Conservation (phyloP, 768 basidiomycete species). For the Mycena pura region DNA sequence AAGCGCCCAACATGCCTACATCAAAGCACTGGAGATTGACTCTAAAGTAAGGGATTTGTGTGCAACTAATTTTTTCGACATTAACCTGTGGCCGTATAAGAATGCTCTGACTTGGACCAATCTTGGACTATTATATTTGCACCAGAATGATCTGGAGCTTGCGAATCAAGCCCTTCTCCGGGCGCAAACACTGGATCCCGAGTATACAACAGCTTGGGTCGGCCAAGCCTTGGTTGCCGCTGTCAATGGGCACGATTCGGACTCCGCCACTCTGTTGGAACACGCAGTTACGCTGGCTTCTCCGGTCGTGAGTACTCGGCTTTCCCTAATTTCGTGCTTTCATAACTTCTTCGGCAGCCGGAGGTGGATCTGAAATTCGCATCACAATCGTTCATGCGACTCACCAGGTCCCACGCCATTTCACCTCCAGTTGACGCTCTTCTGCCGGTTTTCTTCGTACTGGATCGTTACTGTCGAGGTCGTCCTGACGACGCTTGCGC, state of each 20-base stretch:
- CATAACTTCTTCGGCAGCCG: constrained; percentile 60
- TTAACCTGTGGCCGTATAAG: constrained; percentile 45
- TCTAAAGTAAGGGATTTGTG: constrained; percentile 60
- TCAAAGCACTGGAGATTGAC: constrained; percentile 87
- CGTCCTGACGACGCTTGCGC: constrained; percentile 75
- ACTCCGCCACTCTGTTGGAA: constrained; percentile 73
- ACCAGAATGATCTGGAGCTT: constrained; percentile 79
- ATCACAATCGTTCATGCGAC: constrained; percentile 56
- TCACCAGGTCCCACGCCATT: constrained; percentile 31
- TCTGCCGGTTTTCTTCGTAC: constrained; percentile 79
- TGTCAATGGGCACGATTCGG: constrained; percentile 59
- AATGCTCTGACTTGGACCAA: constrained; percentile 83
- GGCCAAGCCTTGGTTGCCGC: constrained; percentile 83
- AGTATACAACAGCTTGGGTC: constrained; percentile 88
- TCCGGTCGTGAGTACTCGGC: constrained; percentile 57
- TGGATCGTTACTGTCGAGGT: constrained; percentile 76
- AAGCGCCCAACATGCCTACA: constrained; percentile 89
- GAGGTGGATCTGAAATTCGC: constrained; percentile 84
- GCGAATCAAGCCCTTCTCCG: constrained; percentile 86
- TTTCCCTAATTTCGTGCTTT: neutral
- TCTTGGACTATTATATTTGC: constrained; percentile 85
- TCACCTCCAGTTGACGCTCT: constrained; percentile 52
- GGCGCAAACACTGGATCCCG: constrained; percentile 92
- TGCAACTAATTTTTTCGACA: neutral
- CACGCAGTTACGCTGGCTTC: constrained; percentile 71